phyloP scores from a whole-genome alignment of 805 yeast genomes.

The Kuraishia borneana region DNA sequence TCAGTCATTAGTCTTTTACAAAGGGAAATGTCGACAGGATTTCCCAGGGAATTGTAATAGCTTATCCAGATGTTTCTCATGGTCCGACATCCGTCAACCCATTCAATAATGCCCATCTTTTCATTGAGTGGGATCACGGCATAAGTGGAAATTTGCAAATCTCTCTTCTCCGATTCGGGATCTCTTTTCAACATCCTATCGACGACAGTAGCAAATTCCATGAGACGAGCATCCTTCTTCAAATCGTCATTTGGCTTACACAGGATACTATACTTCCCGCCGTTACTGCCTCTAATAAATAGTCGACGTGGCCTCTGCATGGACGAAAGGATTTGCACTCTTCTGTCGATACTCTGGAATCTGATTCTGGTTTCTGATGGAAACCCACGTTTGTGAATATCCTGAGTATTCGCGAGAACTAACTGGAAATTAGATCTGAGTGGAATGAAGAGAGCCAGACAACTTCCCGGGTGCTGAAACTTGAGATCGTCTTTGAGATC shows the following conservation, averaged over 20 bases:
- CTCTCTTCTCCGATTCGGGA: conserved; percentile 63
- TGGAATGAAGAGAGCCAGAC: conserved; percentile 55
- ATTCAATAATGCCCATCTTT: conserved; percentile 82
- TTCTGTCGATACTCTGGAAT: conserved; percentile 51
- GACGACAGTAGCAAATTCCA: conserved; percentile 84
- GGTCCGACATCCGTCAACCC: conserved; percentile 71
- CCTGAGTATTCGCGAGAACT: conserved; percentile 31
- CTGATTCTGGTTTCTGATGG: conserved; percentile 33
- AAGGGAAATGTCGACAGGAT: conserved; percentile 12
- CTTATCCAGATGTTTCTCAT: conserved; percentile 46
- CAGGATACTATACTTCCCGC: conserved; percentile 58
- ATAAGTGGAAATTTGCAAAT: conserved; percentile 64
- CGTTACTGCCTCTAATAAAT: conserved; percentile 68
- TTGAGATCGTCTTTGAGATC: conserved; percentile 29
- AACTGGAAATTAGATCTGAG: conserved; percentile 60
- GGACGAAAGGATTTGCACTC: conserved; percentile 64
- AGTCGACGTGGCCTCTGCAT: conserved; percentile 81
- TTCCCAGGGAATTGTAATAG: conserved; percentile 13
- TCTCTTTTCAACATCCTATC: conserved; percentile 60
- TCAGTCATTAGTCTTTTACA: conserved; percentile 13
- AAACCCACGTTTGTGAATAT: conserved; percentile 23
- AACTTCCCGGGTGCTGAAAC: conserved; percentile 18
- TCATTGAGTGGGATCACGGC: conserved; percentile 85
- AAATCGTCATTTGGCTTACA: conserved; percentile 87
- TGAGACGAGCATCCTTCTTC: conserved; percentile 87